Evolutionary conservation across 2,329 filamentous ascomycete species (phyloP), one percentile per base, ranked within the genome.

Genomic region (Monosporascus sp.): DNA sequence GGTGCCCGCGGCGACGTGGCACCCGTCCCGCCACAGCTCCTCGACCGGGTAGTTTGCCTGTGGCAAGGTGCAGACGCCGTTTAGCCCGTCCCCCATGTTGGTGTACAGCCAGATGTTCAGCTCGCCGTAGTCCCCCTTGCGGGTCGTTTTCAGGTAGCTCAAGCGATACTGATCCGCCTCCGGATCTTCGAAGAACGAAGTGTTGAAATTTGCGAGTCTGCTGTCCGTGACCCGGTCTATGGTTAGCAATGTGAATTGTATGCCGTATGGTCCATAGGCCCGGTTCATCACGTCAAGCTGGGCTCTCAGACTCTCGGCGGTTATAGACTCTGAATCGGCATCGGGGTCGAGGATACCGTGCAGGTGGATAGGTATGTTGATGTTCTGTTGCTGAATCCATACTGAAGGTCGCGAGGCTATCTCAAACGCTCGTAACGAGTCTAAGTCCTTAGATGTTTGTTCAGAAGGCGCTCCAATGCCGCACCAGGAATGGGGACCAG

Each of bases 1-100:
- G 24, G 62, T 63, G 38, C 44, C 49, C n/a, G 56, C 61, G 24
- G 64, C 53, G 39, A 70, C 59, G 46, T 60, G 60, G 62, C 66
- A 69, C 37, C 64, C 63, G 43, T 46, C 43, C 22, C 22, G 11
- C 43, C 43, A 46, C 14, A 46, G 24, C 5, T 46, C 43, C n/a
- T 18, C 20, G 17, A 7, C 43, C 6, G n/a, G 43, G 24, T n/a
- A 46, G n/a, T 31, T 31, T 11, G 43, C 22, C 24, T 31, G 22
- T 6, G 43, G 43, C 14, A 46, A 24, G 24, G 43, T 25, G 24
- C 43, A 46, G 43, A 46, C 22, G 22, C 43, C 43, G 43, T 46
- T 46, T 7, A 46, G 17, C 11, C 43, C 43, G 20, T 25, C 22
- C 17, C 25, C 22, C 24, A 46, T 1, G 24, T n/a, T n/a, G 22